Percentiles rank a stretch among this genome's conserved stretches.
Evolutionary conservation across 306 rosid species (phyloP).

Genomic region (Dryas alaskensis): DNA sequence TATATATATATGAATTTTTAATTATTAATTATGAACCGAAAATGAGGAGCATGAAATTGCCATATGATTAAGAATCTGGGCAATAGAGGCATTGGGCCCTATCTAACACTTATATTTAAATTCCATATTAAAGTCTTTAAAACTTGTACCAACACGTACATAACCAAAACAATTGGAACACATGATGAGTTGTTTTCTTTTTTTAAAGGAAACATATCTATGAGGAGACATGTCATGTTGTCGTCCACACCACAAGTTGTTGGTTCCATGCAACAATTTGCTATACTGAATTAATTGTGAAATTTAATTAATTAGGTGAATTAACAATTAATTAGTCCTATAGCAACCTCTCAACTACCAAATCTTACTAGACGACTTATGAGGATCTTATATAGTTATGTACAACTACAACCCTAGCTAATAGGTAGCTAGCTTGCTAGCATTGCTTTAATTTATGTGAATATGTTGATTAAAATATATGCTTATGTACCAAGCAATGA

Average conservation of each 20-base stretch:
- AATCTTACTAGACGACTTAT: slow-evolving; percentile 11
- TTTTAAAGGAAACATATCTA: not conserved
- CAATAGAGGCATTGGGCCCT: not conserved
- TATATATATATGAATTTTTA: too few species aligned
- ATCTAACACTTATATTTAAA: not conserved
- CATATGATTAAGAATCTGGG: not conserved
- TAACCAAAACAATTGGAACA: not conserved
- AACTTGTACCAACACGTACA: not conserved
- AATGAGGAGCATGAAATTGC: not conserved
- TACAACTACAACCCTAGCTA: too few species aligned
- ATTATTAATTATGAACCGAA: not conserved
- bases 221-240: not conserved
- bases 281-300: not conserved
- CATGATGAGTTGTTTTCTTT: not conserved
- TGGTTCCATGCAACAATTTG: not conserved
- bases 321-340: not conserved
- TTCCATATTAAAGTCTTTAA: not conserved
- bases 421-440: too few species aligned
- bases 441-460: not conserved
- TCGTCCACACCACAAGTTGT: not conserved
- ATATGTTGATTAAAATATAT: not conserved
- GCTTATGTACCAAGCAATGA: not conserved
- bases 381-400: not conserved
- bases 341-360: slow-evolving; percentile 20
- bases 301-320: slow-evolving; percentile 3